Base-by-base conservation (phyloP, 1,139 yeast genomes). In the Arxiozyma bovina region DNA sequence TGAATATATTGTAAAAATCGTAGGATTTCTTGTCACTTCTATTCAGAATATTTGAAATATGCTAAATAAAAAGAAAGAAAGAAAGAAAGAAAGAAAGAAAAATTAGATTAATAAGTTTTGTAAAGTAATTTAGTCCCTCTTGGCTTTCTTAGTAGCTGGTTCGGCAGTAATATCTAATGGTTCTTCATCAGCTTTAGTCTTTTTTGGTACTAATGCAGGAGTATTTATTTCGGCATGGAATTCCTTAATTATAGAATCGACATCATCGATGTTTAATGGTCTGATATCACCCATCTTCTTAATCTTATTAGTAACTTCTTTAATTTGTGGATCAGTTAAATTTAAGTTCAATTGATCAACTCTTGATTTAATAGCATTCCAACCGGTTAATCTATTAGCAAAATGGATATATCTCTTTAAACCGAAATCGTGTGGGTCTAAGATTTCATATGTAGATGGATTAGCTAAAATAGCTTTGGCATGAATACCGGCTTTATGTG, bases 401-500 rank as follows among this genome's bases (percentile, higher is more conserved):
- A 93, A 93, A 75, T 93, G 98, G 68, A 93, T 91, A 72, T 91
- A 91, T 72, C 98, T 82, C 53, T 95, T 85, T 73, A 91, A 82
- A 72, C 98, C 98, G 71, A 91, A 91, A 75, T 91, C 98, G 41
- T 87, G 77, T 58, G 99, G 99, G 72, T 87, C 87, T 71, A 93
- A 81, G 67, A 93, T 93, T 78, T 93, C 99, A 73, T 93, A 93
- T 43, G 98, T 93, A 46, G 96, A 89, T 61, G 99, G 99, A 76
- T 93, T 93, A 59, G 99, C 99, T 65, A 93, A 82, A 66, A 93
- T 93, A 57, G 98, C 98, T 80, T 93, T 93, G 68, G 99, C 98
- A 72, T 93, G 99, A 69, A 93, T 91, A 77, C 99, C 99, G 55
- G 99, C 99, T 80, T 93, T 93, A 79, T 93, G 99, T 55, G 99